Conservation (phyloP, 106 monocot species). For the Apostasia ramifera region DNA sequence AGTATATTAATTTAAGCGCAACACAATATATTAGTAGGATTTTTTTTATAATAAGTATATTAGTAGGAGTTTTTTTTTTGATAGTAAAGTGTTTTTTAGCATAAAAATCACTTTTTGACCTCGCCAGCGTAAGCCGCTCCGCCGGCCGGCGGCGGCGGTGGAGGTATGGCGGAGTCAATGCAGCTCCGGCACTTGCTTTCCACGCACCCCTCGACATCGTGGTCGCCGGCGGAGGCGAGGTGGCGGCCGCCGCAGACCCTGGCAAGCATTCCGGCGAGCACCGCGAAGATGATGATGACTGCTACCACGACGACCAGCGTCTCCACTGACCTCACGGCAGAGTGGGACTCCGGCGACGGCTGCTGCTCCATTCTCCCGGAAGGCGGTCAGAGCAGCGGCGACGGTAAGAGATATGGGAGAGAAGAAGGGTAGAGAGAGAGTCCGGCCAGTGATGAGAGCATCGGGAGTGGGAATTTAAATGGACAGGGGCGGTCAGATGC, state of each 20-base stretch:
- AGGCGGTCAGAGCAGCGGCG: background rate
- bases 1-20: too few relatives aligned
- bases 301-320: slow-evolving; percentile 14
- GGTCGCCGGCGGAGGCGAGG: slow-evolving; percentile 1
- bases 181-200: slow-evolving; percentile 44
- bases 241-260: slow-evolving; percentile 8
- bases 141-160: background rate
- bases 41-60: too few relatives aligned
- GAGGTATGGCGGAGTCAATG: slow-evolving; percentile 38
- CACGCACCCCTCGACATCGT: slow-evolving; percentile 41
- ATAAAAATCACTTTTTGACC: background rate
- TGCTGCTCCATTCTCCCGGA: background rate
- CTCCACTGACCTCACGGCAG: slow-evolving; percentile 9
- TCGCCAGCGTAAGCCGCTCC: background rate
- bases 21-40: too few relatives aligned
- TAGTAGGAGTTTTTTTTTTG: too few relatives aligned
- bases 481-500: too few relatives aligned
- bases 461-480: too few relatives aligned
- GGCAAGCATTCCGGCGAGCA: slow-evolving; percentile 14
- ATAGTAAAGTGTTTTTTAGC: too few relatives aligned
- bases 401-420: too few relatives aligned
- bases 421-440: too few relatives aligned
- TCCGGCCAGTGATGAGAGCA: too few relatives aligned
- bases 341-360: background rate
- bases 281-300: slow-evolving; percentile 9